phyloP scores from a whole-genome alignment of 2,329 filamentous ascomycete species.

The Elsinoe arachidis region DNA sequence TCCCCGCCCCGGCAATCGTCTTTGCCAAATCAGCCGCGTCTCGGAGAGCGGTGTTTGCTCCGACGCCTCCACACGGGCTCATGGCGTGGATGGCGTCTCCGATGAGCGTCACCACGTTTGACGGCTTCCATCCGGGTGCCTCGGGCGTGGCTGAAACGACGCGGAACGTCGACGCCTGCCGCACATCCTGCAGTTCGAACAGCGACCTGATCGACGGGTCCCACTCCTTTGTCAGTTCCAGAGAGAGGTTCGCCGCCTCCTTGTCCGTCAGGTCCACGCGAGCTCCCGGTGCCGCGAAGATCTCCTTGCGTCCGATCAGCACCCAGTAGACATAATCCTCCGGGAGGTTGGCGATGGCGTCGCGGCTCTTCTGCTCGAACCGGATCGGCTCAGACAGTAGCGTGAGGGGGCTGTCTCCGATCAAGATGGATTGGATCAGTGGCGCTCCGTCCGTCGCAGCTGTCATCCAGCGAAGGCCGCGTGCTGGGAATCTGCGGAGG shows the following conservation, averaged over 20 bases:
- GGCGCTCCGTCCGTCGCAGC: constrained; percentile 16
- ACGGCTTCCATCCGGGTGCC: constrained; percentile 27
- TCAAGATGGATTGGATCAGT: constrained; percentile 19
- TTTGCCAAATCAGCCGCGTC: constrained; percentile 36
- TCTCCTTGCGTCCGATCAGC: constrained; percentile 19
- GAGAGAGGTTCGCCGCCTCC: constrained; percentile 16
- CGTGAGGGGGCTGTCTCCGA: constrained; percentile 19
- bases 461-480: constrained; percentile 19
- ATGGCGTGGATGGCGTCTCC: constrained; percentile 40
- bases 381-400: constrained; percentile 20
- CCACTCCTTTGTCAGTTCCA: constrained; percentile 19
- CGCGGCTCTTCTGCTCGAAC: constrained; percentile 16
- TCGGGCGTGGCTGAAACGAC: constrained; percentile 28
- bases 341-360: constrained; percentile 15
- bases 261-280: constrained; percentile 8
- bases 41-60: constrained; percentile 38
- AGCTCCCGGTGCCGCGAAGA: constrained; percentile 14
- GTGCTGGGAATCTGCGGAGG: constrained; percentile 16
- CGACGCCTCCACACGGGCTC: constrained; percentile 39
- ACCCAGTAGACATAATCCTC: constrained; percentile 21
- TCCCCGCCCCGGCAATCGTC: constrained; percentile 25
- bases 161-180: constrained; percentile 27
- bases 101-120: constrained; percentile 32
- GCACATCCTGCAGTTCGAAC: constrained; percentile 20
- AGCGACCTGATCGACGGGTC: constrained; percentile 17